A percentile compares a stretch with the other conserved stretches of the same genome.
Evolutionary conservation across 768 basidiomycete species (phyloP).

Genomic region (Pleurotus platypus): DNA sequence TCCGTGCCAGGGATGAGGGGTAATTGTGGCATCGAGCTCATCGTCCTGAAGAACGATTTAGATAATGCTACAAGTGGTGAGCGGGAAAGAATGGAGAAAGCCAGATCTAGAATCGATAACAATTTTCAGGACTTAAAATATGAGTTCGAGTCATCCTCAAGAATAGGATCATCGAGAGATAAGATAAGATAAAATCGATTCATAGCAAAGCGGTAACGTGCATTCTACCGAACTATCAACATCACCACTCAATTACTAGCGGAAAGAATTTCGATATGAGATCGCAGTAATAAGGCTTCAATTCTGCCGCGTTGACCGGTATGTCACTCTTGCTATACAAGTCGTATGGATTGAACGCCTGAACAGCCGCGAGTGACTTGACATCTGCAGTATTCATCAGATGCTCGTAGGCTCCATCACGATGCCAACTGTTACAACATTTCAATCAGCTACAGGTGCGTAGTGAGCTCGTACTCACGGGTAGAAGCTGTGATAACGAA

Average conservation of each 20-base stretch:
- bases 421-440: slow-evolving; percentile 52
- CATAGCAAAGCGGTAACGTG: not conserved
- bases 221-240: not conserved
- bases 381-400: slow-evolving; percentile 55
- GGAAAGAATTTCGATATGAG: slow-evolving; percentile 72
- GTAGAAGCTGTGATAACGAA: slow-evolving; percentile 79
- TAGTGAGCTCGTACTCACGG: slow-evolving; percentile 38
- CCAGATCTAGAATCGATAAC: slow-evolving; percentile 6
- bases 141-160: not conserved
- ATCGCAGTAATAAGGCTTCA: slow-evolving; percentile 63
- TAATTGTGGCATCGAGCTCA: slow-evolving; percentile 26
- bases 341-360: slow-evolving; percentile 76
- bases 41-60: slow-evolving; percentile 8
- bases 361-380: slow-evolving; percentile 54
- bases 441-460: not conserved
- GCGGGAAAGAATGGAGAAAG: slow-evolving; percentile 3
- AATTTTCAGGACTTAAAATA: not conserved
- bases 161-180: not conserved
- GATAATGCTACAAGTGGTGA: slow-evolving; percentile 1
- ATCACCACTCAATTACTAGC: slow-evolving; percentile 58
- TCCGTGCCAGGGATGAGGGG: slow-evolving; percentile 44
- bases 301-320: slow-evolving; percentile 40
- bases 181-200: not conserved
- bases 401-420: slow-evolving; percentile 66
- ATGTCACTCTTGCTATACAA: slow-evolving; percentile 72